Conservation (phyloP, 1,284 basidiomycete genomes). For the Puccinia horiana region DNA sequence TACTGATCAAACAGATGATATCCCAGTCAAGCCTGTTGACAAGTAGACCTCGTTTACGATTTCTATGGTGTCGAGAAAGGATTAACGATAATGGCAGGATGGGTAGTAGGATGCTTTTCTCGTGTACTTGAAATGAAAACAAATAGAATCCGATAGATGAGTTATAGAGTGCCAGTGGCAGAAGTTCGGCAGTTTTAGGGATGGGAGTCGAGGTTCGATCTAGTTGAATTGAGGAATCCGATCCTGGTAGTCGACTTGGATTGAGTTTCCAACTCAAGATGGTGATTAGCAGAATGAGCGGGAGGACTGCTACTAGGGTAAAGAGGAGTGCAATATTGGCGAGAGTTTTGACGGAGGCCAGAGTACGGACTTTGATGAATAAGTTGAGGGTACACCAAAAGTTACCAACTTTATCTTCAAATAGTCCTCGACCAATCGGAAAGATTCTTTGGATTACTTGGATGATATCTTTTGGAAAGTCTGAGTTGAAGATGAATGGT, state of each 20-base stretch:
- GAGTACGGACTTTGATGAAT: conserved; percentile 73
- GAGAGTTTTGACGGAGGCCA: conserved; percentile 53
- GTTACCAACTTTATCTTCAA: conserved; percentile 95
- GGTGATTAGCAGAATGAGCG: conserved; percentile 55
- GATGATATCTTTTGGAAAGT: conserved; percentile 61
- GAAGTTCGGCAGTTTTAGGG: conserved; percentile 66
- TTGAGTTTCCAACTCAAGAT: conserved; percentile 51
- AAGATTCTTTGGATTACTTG: conserved; percentile 79
- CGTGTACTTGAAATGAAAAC: conserved; percentile 93
- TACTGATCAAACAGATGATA: conserved; percentile 69
- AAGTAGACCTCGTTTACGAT: conserved; percentile 54
- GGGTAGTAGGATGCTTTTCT: conserved; percentile 87
- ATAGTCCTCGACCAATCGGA: conserved; percentile 82
- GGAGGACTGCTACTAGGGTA: conserved; percentile 58
- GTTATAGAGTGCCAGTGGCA: conserved; percentile 71
- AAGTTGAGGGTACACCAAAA: conserved; percentile 90
- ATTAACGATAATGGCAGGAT: conserved; percentile 79
- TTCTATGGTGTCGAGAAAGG: conserved; percentile 64
- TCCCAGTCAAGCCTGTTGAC: conserved; percentile 56
- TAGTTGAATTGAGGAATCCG: conserved; percentile 62
- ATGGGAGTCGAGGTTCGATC: conserved; percentile 39
- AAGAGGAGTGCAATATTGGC: conserved; percentile 58
- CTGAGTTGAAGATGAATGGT: conserved; percentile 71
- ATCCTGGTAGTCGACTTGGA: conserved; percentile 63
- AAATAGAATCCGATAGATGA: conserved; percentile 77